These are phyloP conservation scores for Saccharum spontaneum DNA, from an alignment of 176 grass and related monocot genomes.

Conservation along the genomic window DNA sequence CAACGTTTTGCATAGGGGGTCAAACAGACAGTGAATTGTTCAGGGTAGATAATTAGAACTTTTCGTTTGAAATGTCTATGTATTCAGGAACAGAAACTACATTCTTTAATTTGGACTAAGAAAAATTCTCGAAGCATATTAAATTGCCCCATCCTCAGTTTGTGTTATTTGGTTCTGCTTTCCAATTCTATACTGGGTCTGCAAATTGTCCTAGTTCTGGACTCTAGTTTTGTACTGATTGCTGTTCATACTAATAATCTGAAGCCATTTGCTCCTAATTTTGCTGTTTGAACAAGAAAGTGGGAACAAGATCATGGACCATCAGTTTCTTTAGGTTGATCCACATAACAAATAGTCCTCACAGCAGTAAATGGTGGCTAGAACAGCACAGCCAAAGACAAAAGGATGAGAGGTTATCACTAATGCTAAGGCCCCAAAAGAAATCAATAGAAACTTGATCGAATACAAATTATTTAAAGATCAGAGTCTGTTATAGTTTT, in stretches of 20 bases:
- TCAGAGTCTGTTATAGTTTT: not conserved
- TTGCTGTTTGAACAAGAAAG: not conserved
- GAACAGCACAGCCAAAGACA: not conserved
- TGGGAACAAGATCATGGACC: not conserved
- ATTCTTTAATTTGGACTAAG: not conserved
- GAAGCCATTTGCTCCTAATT: not conserved
- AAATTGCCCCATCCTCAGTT: not conserved
- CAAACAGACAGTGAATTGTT: not conserved
- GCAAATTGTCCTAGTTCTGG: not conserved
- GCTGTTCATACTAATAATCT: not conserved
- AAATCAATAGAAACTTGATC: conserved; percentile 5
- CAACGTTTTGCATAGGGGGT: not conserved
- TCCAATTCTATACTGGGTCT: not conserved
- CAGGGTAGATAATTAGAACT: not conserved
- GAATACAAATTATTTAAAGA: not conserved
- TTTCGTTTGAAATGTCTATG: not conserved
- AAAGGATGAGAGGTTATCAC: not conserved
- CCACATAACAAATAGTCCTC: not conserved
- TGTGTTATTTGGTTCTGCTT: not conserved
- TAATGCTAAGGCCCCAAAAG: not conserved
- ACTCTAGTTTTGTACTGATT: not conserved
- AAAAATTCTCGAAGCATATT: not conserved
- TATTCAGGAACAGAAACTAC: not conserved
- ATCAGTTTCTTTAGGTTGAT: not conserved
- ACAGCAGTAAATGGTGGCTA: not conserved